These are phyloP conservation scores for Phytopythium mirpurense DNA, from an alignment of 352 stramenopile genomes.

Conservation along the genomic window DNA sequence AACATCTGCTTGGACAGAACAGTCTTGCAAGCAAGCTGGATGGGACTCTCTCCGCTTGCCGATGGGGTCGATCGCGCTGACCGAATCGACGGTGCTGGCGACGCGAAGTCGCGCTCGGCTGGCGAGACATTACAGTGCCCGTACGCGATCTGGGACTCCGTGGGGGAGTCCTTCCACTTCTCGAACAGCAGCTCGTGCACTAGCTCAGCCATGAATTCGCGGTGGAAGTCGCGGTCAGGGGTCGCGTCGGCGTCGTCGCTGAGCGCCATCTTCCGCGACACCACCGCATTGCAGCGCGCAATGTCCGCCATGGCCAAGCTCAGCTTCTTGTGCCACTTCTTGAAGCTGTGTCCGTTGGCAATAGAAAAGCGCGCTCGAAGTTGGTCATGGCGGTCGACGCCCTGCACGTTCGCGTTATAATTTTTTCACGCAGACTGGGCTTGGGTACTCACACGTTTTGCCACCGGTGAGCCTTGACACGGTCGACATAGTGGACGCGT, in stretches of 20 bases:
- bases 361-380: constrained; percentile 17
- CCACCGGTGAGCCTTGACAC: constrained; percentile 12
- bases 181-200: constrained; percentile 12
- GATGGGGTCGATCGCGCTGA: neutral
- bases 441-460: constrained; percentile 7
- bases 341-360: constrained; percentile 19
- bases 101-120: too few relatives aligned
- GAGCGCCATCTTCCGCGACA: constrained; percentile 8
- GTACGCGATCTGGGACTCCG: neutral
- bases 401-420: constrained; percentile 33
- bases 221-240: constrained; percentile 14
- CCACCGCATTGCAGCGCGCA: constrained; percentile 17
- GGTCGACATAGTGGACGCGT: constrained; percentile 9
- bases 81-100: neutral
- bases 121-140: neutral
- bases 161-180: constrained; percentile 14
- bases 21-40: constrained; percentile 1
- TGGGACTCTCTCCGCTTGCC: neutral
- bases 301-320: constrained; percentile 18
- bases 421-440: constrained; percentile 13
- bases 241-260: neutral
- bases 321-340: constrained; percentile 31
- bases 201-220: constrained; percentile 13
- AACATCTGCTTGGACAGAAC: constrained; percentile 12
- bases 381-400: constrained; percentile 24